Evolutionary conservation across 2,329 filamentous ascomycete genomes (phyloP).

Genomic region (Xylaria sp.): DNA sequence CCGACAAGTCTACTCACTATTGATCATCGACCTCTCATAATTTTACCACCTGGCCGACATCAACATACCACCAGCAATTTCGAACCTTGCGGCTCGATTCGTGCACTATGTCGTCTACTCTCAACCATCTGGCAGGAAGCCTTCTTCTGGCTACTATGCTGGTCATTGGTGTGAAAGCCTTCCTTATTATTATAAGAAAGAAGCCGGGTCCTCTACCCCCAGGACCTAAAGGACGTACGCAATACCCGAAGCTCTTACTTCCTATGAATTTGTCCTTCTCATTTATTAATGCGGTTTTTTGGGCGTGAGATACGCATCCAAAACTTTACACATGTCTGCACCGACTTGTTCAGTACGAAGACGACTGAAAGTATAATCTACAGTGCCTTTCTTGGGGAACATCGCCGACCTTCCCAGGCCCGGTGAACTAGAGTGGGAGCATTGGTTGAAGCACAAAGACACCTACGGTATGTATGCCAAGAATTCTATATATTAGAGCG

Average conservation of each 20-base stretch:
- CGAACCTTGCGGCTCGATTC: not conserved
- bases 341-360: not conserved
- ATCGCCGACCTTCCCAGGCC: constrained; percentile 51
- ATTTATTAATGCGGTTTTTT: not conserved
- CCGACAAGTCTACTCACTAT: not conserved
- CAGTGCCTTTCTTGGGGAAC: constrained; percentile 54
- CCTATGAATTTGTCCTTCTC: not conserved
- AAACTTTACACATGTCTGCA: not conserved
- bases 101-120: not conserved
- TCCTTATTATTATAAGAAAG: not conserved
- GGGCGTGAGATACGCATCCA: not conserved
- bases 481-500: not conserved
- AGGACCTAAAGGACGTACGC: constrained; percentile 49
- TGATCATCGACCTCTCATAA: not conserved
- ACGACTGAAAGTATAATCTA: constrained; percentile 19
- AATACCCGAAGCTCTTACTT: not conserved
- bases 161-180: not conserved
- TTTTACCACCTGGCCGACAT: not conserved
- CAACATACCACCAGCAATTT: not conserved
- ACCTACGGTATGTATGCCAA: constrained; percentile 34
- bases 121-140: not conserved
- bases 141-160: constrained; percentile 1
- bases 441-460: constrained; percentile 50
- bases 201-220: constrained; percentile 46
- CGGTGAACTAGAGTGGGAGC: constrained; percentile 44